Evolutionary conservation across 345 rosid species (phyloP).

Genomic region (Populus pruinosa): DNA sequence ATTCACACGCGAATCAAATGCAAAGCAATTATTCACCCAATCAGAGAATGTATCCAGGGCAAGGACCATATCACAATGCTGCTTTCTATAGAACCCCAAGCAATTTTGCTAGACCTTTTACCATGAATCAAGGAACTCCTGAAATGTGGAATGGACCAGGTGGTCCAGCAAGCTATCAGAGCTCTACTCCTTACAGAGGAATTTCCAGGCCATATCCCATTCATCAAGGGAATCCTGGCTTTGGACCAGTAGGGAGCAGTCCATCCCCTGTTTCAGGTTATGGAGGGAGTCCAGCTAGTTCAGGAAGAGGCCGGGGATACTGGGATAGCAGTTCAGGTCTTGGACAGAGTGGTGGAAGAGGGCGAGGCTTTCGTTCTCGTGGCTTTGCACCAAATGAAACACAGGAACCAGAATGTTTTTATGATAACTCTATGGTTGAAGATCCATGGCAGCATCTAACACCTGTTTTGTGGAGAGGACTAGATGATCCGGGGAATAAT

Average conservation of each 20-base stretch:
- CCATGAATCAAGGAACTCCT: constrained; percentile 39
- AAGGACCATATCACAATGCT: constrained; percentile 28
- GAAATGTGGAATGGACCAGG: constrained; percentile 37
- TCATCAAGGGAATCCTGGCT: constrained; percentile 25
- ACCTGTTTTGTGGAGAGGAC: constrained; percentile 57
- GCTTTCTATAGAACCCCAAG: constrained; percentile 34
- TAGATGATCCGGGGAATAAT: constrained; percentile 26
- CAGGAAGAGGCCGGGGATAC: constrained; percentile 50
- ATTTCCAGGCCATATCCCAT: constrained; percentile 17
- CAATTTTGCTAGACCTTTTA: constrained; percentile 35
- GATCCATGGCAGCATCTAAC: constrained; percentile 72
- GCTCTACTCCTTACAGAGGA: constrained; percentile 9
- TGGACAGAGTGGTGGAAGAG: constrained; percentile 48
- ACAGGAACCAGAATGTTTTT: constrained; percentile 45
- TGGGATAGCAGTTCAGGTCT: constrained; percentile 35
- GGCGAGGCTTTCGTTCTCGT: constrained; percentile 28
- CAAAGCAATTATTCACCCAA: constrained; percentile 30
- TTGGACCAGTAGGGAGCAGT: constrained; percentile 25
- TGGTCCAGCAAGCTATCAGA: constrained; percentile 27
- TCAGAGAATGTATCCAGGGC: constrained; percentile 39
- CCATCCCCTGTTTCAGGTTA: constrained; percentile 23
- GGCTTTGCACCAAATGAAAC: constrained; percentile 22
- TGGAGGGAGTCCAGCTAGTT: constrained; percentile 35
- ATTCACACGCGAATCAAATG: constrained; percentile 40
- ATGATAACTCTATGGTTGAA: constrained; percentile 65